Conservation (phyloP, 2,329 filamentous ascomycete species). For the Xenoacremonium recifei region DNA sequence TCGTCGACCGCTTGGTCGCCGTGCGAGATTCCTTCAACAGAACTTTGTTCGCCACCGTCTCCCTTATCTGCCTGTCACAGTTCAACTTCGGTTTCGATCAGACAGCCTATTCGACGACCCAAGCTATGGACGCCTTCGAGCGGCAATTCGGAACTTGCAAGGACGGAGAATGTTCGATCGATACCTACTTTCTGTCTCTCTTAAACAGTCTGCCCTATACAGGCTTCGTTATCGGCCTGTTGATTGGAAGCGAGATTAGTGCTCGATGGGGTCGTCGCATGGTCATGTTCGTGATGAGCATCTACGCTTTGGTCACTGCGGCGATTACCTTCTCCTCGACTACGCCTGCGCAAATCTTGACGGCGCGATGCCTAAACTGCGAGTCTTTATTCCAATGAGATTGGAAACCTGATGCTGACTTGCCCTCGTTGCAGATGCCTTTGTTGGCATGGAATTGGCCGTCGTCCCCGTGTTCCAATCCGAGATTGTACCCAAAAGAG, state of each 20-base stretch:
- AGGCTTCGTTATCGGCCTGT: constrained; percentile 2
- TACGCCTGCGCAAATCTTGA: constrained; percentile 30
- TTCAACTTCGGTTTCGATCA: constrained; percentile 37
- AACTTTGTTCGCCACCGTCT: constrained; percentile 4
- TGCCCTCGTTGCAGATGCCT: constrained; percentile 12
- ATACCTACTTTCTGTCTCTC: constrained; percentile 1
- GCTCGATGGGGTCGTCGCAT: constrained; percentile 31
- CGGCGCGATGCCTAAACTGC: constrained; percentile 30
- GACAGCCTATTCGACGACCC: constrained; percentile 30
- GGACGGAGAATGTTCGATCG: not conserved
- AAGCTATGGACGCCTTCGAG: constrained; percentile 31
- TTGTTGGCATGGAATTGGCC: constrained; percentile 38
- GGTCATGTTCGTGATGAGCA: constrained; percentile 34
- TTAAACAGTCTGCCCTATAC: constrained; percentile 4
- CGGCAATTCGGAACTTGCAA: constrained; percentile 25
- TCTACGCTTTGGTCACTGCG: constrained; percentile 31
- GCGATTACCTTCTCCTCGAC: constrained; percentile 30
- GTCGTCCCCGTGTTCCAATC: constrained; percentile 33
- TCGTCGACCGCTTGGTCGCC: not conserved
- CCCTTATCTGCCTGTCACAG: constrained; percentile 28
- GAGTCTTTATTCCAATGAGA: not conserved
- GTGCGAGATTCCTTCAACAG: constrained; percentile 11
- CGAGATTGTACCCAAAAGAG: constrained; percentile 27
- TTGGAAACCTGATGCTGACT: not conserved
- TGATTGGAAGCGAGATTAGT: constrained; percentile 29